Conservation (phyloP, 306 rosid species). For the Castanea sativa region DNA sequence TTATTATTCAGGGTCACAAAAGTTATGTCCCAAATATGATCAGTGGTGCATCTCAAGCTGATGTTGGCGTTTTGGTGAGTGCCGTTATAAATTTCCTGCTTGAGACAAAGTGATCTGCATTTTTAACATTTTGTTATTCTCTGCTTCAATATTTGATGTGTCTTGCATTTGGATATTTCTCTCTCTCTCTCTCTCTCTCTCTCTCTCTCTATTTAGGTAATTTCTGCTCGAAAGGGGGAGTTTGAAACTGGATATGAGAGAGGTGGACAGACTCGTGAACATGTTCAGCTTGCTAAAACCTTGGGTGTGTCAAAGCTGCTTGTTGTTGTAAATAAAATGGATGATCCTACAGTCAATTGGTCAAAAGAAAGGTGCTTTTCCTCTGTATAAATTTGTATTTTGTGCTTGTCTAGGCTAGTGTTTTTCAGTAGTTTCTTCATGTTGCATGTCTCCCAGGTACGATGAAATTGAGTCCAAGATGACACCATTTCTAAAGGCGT, state of each 20-base stretch:
- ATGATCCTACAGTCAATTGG: slow-evolving; percentile 94
- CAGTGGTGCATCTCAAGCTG: slow-evolving; percentile 99
- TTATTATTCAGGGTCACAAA: slow-evolving; percentile 82
- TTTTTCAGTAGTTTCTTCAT: slow-evolving; percentile 1
- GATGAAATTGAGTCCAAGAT: slow-evolving; percentile 91
- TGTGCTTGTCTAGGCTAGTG: background rate
- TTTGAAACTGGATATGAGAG: slow-evolving; percentile 99
- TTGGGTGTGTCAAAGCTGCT: slow-evolving; percentile 88
- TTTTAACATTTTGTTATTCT: background rate
- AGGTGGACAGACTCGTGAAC: slow-evolving; percentile 99
- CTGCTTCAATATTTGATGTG: slow-evolving; percentile 14
- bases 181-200: background rate
- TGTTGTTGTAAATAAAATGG: slow-evolving; percentile 96
- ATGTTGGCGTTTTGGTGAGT: slow-evolving; percentile 93
- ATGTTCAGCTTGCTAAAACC: slow-evolving; percentile 95
- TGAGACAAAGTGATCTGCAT: background rate
- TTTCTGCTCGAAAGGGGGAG: slow-evolving; percentile 98
- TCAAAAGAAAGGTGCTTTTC: slow-evolving; percentile 79
- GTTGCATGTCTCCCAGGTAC: slow-evolving; percentile 52
- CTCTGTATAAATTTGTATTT: background rate
- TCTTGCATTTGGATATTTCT: background rate
- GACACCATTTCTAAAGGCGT: slow-evolving; percentile 74
- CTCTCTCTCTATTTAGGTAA: slow-evolving; percentile 50
- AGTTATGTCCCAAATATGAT: slow-evolving; percentile 99
- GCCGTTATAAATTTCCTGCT: background rate